phyloP scores from a whole-genome alignment of 257 asterid genomes.

The Pogostemon cablin region DNA sequence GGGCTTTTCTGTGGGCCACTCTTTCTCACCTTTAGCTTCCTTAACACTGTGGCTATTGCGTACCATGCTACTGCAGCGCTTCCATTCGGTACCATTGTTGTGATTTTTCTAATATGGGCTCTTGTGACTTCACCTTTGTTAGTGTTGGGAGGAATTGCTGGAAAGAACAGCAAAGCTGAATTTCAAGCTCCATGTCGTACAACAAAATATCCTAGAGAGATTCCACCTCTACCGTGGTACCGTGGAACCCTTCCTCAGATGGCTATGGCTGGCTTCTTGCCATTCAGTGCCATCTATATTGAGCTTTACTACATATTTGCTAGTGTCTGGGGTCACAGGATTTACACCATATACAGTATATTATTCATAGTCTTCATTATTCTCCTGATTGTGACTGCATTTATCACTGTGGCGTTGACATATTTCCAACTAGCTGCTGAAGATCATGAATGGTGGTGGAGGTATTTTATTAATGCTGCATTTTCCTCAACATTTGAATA shows the following conservation, averaged over 20 bases:
- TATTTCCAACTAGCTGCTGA: constrained; percentile 94
- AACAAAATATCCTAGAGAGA: constrained; percentile 84
- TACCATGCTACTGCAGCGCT: constrained; percentile 89
- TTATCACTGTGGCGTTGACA: constrained; percentile 84
- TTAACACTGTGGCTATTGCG: constrained; percentile 84
- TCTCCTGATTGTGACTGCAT: constrained; percentile 85
- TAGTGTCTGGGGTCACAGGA: constrained; percentile 94
- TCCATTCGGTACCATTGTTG: constrained; percentile 88
- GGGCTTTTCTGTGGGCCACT: constrained; percentile 84
- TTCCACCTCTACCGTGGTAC: constrained; percentile 85
- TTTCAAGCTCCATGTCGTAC: constrained; percentile 87
- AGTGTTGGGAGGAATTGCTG: constrained; percentile 81
- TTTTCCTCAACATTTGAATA: background rate
- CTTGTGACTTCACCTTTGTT: constrained; percentile 81
- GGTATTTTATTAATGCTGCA: constrained; percentile 43
- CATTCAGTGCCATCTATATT: constrained; percentile 86
- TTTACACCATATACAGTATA: constrained; percentile 86
- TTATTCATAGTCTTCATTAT: constrained; percentile 81
- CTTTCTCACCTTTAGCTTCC: constrained; percentile 74
- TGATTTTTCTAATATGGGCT: constrained; percentile 84
- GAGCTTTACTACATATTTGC: constrained; percentile 90
- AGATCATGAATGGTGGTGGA: constrained; percentile 98
- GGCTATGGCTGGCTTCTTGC: constrained; percentile 98
- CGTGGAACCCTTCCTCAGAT: constrained; percentile 86
- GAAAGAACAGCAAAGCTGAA: constrained; percentile 80